A percentile compares a stretch with the other conserved stretches of the same genome.
Conservation (phyloP, 805 yeast genomes). For the Suhomyces faveliae region DNA sequence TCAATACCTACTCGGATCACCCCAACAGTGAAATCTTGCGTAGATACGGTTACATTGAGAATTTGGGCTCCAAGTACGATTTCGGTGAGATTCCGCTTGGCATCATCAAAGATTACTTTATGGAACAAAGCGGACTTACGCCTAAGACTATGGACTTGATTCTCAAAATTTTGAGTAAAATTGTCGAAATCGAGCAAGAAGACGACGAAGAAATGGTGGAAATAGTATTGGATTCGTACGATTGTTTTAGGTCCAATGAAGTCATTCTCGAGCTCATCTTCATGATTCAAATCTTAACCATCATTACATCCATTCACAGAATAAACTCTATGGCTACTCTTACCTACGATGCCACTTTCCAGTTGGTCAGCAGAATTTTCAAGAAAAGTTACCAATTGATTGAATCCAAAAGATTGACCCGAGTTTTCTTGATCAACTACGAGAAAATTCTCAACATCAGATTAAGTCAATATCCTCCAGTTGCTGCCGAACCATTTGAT, state of each 20-base stretch:
- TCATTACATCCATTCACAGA: slow-evolving; percentile 25
- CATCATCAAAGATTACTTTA: slow-evolving; percentile 39
- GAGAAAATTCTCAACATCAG: slow-evolving; percentile 32
- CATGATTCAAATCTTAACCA: slow-evolving; percentile 51
- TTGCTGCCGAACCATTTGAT: slow-evolving; percentile 21
- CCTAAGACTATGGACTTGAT: slow-evolving; percentile 34
- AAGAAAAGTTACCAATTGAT: slow-evolving; percentile 62
- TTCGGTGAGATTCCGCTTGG: slow-evolving; percentile 69
- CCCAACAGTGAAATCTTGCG: slow-evolving; percentile 90
- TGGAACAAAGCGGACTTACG: slow-evolving; percentile 17
- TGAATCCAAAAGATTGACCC: slow-evolving; percentile 51
- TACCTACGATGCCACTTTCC: slow-evolving; percentile 21
- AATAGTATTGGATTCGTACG: slow-evolving; percentile 54
- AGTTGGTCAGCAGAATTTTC: slow-evolving; percentile 48
- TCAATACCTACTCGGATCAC: slow-evolving; percentile 85
- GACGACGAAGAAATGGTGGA: slow-evolving; percentile 44
- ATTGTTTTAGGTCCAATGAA: slow-evolving; percentile 57
- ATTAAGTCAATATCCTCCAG: slow-evolving; percentile 49
- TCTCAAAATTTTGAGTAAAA: slow-evolving; percentile 25
- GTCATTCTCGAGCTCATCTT: slow-evolving; percentile 58
- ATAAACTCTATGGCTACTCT: slow-evolving; percentile 19
- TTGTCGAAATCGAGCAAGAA: slow-evolving; percentile 27
- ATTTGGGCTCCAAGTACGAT: slow-evolving; percentile 68
- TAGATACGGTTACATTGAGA: slow-evolving; percentile 88
- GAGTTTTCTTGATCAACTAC: slow-evolving; percentile 28